Evolutionary conservation across 2,329 filamentous ascomycete genomes (phyloP), one percentile per base, ranked within the genome.

Genomic region (Nannizziopsis barbatae): DNA sequence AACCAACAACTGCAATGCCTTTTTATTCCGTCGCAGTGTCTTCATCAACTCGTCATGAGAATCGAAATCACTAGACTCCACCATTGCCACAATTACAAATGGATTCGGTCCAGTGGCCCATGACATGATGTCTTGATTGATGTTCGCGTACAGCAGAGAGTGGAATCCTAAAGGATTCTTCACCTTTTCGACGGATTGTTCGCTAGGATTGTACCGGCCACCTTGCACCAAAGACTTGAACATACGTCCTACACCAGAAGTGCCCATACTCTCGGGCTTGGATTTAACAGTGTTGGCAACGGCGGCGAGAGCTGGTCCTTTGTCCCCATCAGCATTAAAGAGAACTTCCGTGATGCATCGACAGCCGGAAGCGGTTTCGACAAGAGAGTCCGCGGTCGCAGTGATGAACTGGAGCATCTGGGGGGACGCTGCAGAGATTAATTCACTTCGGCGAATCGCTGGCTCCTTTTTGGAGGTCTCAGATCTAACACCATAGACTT

Each of bases 391-490:
- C 1, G 88, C 78, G 18, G 81, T 77, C 1, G 79, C 72, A 1
- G 79, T 75, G 51, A 96, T 83, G 35, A 86, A 79, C 38, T 80
- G 76, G 27, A 98, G 74, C 2, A 96, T 71, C 27, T 81, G 76
- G 1, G 85, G 80, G 1, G 87, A 88, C 22, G 94, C 70, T 9
- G 80, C 75, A 51, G 80, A 78, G 17, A 86, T 72, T 37, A 98
- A 72, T 64, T 95, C 92, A 57, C 79, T 75, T 50, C 84, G 80
- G 51, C 92, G 79, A 17, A 76, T 68, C 47, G 83, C 81, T 0
- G 86, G 75, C 50, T 95, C 87, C 68, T 98, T 98, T 71, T 96
- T 98, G 55, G 86, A 94, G 1, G 89, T 96, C 11, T 76, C 81
- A 57, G 81, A 78, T 47, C 92, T 81, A 54, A 94, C 83, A 48